phyloP scores from a whole-genome alignment of 345 rosid species.

The Salix exigua region DNA sequence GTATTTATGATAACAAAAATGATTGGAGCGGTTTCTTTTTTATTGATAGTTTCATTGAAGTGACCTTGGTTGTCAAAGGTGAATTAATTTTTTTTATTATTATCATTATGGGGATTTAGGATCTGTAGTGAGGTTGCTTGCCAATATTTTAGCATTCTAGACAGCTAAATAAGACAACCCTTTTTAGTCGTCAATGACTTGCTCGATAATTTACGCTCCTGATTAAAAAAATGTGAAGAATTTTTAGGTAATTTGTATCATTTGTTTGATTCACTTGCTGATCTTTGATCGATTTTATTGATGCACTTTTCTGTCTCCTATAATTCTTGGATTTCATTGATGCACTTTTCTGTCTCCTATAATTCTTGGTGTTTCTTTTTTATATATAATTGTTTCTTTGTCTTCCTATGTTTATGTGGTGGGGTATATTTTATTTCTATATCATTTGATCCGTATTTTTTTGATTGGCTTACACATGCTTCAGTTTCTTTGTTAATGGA shows the following conservation, averaged over 20 bases:
- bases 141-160: conserved; percentile 7
- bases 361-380: background rate
- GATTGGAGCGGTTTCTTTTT: background rate
- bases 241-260: conserved; percentile 11
- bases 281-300: conserved; percentile 25
- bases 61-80: background rate
- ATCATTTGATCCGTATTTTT: background rate
- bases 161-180: background rate
- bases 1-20: background rate
- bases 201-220: background rate
- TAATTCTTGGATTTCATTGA: conserved; percentile 28
- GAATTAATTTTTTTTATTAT: background rate
- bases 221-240: conserved; percentile 7
- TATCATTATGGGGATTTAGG: background rate
- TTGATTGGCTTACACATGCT: conserved; percentile 6
- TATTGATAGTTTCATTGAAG: background rate
- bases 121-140: background rate
- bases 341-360: conserved; percentile 20
- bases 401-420: background rate
- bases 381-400: background rate
- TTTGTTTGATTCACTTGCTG: conserved; percentile 15
- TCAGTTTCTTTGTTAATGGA: conserved; percentile 10
- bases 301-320: conserved; percentile 21
- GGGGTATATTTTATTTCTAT: background rate
- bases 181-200: conserved; percentile 18